Evolutionary conservation across 768 basidiomycete species (phyloP).

Genomic region (Kwoniella bestiolae): DNA sequence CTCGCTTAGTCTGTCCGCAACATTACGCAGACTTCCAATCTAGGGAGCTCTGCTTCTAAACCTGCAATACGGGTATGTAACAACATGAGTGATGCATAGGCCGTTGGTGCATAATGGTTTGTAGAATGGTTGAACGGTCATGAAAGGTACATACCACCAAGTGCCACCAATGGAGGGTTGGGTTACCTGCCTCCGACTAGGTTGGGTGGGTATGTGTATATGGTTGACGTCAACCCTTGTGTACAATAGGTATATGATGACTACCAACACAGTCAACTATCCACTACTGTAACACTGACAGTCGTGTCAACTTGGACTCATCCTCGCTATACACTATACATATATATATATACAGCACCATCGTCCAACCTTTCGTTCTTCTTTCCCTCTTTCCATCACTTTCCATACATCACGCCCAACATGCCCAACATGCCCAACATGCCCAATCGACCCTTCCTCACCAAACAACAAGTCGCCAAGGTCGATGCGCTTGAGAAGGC

Average conservation of each 20-base stretch:
- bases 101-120: too few relatives aligned
- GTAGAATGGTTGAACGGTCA: too few relatives aligned
- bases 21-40: background rate
- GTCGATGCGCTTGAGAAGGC: background rate
- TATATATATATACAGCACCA: background rate
- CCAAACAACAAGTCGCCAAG: background rate
- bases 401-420: background rate
- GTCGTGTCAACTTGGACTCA: background rate
- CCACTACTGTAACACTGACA: background rate
- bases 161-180: background rate
- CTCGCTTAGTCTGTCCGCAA: background rate
- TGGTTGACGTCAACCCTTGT: background rate
- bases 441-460: background rate
- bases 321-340: background rate
- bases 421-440: background rate
- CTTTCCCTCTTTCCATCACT: background rate
- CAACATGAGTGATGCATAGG: too few relatives aligned
- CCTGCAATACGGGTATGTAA: background rate
- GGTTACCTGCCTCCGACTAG: background rate
- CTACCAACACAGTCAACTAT: background rate
- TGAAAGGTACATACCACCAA: background rate
- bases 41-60: background rate
- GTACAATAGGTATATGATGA: background rate
- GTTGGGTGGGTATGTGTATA: too few relatives aligned
- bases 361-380: background rate